Evolutionary conservation across 768 basidiomycete species (phyloP).

Genomic region (Termitomyces sp.): DNA sequence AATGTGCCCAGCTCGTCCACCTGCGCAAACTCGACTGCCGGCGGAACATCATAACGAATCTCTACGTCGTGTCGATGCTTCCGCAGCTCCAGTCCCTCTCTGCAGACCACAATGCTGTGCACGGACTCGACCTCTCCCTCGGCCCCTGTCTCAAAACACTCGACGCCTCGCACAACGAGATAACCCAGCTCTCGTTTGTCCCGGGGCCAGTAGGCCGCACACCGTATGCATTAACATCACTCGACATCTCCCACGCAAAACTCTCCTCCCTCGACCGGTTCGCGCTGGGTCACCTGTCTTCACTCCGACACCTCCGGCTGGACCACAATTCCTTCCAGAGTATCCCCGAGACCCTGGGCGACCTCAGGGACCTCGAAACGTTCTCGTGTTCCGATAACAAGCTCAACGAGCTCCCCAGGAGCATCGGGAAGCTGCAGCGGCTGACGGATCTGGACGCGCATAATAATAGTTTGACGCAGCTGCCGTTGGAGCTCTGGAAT

Average conservation of each 20-base stretch:
- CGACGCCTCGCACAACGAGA: slow-evolving; percentile 84
- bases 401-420: slow-evolving; percentile 66
- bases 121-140: slow-evolving; percentile 72
- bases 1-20: slow-evolving; percentile 47
- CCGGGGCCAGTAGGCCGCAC: slow-evolving; percentile 37
- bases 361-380: slow-evolving; percentile 60
- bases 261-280: slow-evolving; percentile 77
- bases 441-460: slow-evolving; percentile 81
- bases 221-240: slow-evolving; percentile 59
- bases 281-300: slow-evolving; percentile 65
- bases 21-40: slow-evolving; percentile 78
- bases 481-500: slow-evolving; percentile 79
- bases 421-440: slow-evolving; percentile 70
- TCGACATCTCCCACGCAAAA: slow-evolving; percentile 87
- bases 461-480: slow-evolving; percentile 78
- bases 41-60: slow-evolving; percentile 76
- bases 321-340: slow-evolving; percentile 84
- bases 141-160: slow-evolving; percentile 62
- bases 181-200: slow-evolving; percentile 67
- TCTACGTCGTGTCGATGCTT: slow-evolving; percentile 62
- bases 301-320: slow-evolving; percentile 66
- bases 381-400: slow-evolving; percentile 92
- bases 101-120: slow-evolving; percentile 81
- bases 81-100: slow-evolving; percentile 62
- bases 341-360: slow-evolving; percentile 80